These are phyloP conservation scores for Anethum foeniculum DNA, from an alignment of 140 eudicot genomes.

Conservation along the genomic window DNA sequence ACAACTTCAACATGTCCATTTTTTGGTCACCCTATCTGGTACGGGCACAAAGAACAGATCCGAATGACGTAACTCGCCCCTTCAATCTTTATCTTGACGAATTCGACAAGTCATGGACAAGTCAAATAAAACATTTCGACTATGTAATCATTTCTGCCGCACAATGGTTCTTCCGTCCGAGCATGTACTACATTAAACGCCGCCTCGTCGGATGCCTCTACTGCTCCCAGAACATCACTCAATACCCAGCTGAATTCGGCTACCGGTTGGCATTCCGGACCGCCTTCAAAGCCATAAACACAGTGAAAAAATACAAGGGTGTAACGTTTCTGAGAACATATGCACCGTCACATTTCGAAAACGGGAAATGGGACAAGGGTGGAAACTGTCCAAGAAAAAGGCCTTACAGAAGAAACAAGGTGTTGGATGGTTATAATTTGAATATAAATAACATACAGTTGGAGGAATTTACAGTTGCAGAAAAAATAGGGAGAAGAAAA, in stretches of 20 bases:
- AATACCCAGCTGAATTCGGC: conserved; percentile 16
- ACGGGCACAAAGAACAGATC: conserved; percentile 16
- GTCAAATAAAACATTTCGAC: conserved; percentile 17
- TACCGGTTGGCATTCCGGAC: conserved; percentile 33
- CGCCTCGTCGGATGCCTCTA: conserved; percentile 34
- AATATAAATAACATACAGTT: conserved; percentile 26
- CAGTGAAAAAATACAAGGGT: conserved; percentile 20
- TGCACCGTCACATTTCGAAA: conserved; percentile 39
- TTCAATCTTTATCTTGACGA: conserved; percentile 34
- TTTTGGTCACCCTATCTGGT: conserved; percentile 37
- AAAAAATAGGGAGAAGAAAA: conserved; percentile 17
- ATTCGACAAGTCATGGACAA: conserved; percentile 25
- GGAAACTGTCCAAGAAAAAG: conserved; percentile 33
- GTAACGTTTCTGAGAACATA: conserved; percentile 30
- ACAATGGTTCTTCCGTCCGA: conserved; percentile 47
- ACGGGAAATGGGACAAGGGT: conserved; percentile 37
- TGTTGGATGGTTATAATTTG: conserved; percentile 18
- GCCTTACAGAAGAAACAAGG: conserved; percentile 27
- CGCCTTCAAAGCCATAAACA: conserved; percentile 23
- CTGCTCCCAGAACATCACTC: conserved; percentile 24
- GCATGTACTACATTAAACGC: conserved; percentile 20
- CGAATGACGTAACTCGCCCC: conserved; percentile 18
- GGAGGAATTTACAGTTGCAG: conserved; percentile 29
- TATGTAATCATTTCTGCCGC: conserved; percentile 40
- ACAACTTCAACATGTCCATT: conserved; percentile 28